Evolutionary conservation across 306 rosid species (phyloP).

Genomic region (Quillaja saponaria): DNA sequence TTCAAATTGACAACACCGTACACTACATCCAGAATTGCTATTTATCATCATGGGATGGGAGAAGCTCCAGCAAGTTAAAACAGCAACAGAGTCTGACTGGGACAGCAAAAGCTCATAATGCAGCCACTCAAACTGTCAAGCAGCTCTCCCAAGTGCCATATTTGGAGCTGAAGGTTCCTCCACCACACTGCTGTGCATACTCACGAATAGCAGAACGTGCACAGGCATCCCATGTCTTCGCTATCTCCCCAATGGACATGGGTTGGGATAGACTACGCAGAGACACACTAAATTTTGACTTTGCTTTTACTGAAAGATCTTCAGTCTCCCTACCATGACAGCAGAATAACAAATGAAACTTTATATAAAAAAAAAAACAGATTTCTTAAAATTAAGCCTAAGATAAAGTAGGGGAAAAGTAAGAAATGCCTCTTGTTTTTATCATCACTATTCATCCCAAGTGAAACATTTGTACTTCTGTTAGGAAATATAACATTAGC

Average conservation of each 20-base stretch:
- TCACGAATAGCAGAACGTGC: constrained; percentile 73
- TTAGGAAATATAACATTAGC: background rate
- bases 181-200: constrained; percentile 83
- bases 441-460: constrained; percentile 7
- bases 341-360: constrained; percentile 17
- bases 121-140: constrained; percentile 37
- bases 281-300: constrained; percentile 72
- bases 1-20: too few relatives aligned
- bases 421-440: background rate
- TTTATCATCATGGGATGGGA: background rate
- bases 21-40: too few relatives aligned
- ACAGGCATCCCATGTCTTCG: constrained; percentile 79
- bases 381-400: background rate
- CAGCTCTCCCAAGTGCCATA: constrained; percentile 84
- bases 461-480: constrained; percentile 2
- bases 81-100: constrained; percentile 20
- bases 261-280: constrained; percentile 78
- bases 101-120: constrained; percentile 31
- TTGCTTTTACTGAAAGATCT: constrained; percentile 82
- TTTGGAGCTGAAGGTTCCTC: constrained; percentile 91
- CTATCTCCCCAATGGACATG: constrained; percentile 76
- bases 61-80: constrained; percentile 10
- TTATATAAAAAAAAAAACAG: constrained; percentile 29
- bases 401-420: constrained; percentile 1
- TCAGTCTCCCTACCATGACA: constrained; percentile 66